Evolutionary conservation across 2,329 filamentous ascomycete species (phyloP).

Genomic region (Clarireedia monteithiana): DNA sequence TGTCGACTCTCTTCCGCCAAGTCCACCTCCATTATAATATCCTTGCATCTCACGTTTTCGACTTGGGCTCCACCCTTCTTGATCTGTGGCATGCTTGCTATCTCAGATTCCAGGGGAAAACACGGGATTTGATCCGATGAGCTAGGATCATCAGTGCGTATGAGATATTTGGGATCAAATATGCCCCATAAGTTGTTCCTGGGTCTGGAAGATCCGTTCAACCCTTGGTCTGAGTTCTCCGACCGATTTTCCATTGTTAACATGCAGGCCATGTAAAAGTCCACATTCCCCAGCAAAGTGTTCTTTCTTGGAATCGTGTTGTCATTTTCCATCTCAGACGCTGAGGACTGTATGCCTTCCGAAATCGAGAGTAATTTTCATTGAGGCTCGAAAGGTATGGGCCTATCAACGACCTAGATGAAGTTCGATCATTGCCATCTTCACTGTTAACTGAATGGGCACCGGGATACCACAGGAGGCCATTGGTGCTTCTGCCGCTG

Average conservation of each 20-base stretch:
- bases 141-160: background rate
- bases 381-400: background rate
- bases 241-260: constrained; percentile 1
- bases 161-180: background rate
- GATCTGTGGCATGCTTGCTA: background rate
- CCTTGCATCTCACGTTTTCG: background rate
- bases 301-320: background rate
- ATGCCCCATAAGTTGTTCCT: background rate
- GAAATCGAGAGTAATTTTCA: background rate
- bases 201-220: background rate
- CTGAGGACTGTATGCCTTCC: background rate
- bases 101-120: background rate
- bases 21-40: background rate
- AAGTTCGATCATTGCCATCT: background rate
- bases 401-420: background rate
- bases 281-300: background rate
- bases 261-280: constrained; percentile 6
- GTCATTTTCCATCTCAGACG: background rate
- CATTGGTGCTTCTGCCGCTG: constrained; percentile 20
- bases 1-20: background rate
- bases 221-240: background rate
- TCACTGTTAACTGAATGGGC: constrained; percentile 2
- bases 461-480: constrained; percentile 19
- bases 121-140: background rate
- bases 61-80: background rate